These are phyloP conservation scores for Apophysomyces sp. DNA, from an alignment of 371 early-diverging fungal species.

Conservation along the genomic window DNA sequence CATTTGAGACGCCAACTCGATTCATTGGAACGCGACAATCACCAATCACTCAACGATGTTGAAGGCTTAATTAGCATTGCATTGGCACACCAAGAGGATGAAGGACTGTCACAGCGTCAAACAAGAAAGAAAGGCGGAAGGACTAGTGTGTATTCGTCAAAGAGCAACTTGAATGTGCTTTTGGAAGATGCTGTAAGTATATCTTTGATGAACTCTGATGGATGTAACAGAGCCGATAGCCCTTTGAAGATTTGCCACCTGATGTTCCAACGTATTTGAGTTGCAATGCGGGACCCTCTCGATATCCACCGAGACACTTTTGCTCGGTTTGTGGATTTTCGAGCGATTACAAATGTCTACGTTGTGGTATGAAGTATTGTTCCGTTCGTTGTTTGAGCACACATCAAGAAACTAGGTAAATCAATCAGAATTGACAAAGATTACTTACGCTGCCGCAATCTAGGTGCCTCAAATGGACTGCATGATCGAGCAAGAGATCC, in stretches of 20 bases:
- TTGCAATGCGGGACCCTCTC: conserved; percentile 51
- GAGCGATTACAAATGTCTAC: conserved; percentile 56
- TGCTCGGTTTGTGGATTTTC: conserved; percentile 70
- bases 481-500: background rate
- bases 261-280: conserved; percentile 51
- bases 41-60: conserved; percentile 54
- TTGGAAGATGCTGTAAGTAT: conserved; percentile 54
- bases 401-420: conserved; percentile 63
- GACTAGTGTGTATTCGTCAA: conserved; percentile 43
- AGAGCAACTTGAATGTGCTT: conserved; percentile 52
- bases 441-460: background rate
- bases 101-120: conserved; percentile 16
- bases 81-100: conserved; percentile 41
- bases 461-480: conserved; percentile 28
- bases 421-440: background rate
- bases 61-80: conserved; percentile 57
- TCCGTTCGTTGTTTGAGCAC: conserved; percentile 55
- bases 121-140: conserved; percentile 23
- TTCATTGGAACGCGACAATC: conserved; percentile 66
- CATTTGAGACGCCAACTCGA: conserved; percentile 61
- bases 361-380: conserved; percentile 71
- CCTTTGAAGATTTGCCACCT: conserved; percentile 25
- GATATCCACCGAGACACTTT: conserved; percentile 62
- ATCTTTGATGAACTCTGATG: background rate
- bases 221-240: conserved; percentile 6